Evolutionary conservation across 2,329 filamentous ascomycete species (phyloP).

Genomic region (Nemania diffusa): DNA sequence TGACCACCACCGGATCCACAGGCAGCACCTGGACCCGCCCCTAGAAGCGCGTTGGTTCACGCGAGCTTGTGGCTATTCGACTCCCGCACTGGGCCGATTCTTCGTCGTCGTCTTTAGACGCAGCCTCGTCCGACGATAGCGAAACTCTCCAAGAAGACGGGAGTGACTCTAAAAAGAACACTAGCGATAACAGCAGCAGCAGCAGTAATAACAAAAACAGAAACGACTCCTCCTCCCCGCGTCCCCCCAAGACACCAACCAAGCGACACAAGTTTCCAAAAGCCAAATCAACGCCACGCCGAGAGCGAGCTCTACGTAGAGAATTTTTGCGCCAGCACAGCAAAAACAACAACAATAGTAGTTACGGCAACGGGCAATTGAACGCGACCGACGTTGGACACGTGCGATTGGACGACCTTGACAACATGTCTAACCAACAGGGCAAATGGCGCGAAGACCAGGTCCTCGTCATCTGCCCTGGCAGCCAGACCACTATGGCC

Average conservation of each 20-base stretch:
- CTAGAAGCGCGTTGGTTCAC: constrained; percentile 39
- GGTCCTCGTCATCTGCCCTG: constrained; percentile 78
- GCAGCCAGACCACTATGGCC: constrained; percentile 89
- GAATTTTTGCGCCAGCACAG: constrained; percentile 22
- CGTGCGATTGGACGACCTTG: constrained; percentile 9
- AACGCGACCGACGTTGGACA: background rate
- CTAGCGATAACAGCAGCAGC: background rate
- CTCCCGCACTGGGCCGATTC: constrained; percentile 30
- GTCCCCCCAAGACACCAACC: constrained; percentile 13
- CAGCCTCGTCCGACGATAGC: constrained; percentile 11
- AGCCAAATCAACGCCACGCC: constrained; percentile 28
- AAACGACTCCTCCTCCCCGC: background rate
- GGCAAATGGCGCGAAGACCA: constrained; percentile 73
- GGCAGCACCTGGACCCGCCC: constrained; percentile 27
- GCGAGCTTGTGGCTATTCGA: constrained; percentile 38
- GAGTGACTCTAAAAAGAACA: background rate
- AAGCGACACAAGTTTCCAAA: background rate
- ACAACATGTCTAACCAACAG: constrained; percentile 64
- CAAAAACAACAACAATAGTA: background rate
- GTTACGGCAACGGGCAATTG: constrained; percentile 7
- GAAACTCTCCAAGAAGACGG: constrained; percentile 1
- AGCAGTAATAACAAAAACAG: background rate
- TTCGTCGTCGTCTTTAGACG: constrained; percentile 20
- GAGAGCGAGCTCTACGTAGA: constrained; percentile 36
- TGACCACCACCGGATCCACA: constrained; percentile 15